These are phyloP conservation scores for Cyclostephanos tholiformis DNA, from an alignment of 108 stramenopile species.

Conservation along the genomic window DNA sequence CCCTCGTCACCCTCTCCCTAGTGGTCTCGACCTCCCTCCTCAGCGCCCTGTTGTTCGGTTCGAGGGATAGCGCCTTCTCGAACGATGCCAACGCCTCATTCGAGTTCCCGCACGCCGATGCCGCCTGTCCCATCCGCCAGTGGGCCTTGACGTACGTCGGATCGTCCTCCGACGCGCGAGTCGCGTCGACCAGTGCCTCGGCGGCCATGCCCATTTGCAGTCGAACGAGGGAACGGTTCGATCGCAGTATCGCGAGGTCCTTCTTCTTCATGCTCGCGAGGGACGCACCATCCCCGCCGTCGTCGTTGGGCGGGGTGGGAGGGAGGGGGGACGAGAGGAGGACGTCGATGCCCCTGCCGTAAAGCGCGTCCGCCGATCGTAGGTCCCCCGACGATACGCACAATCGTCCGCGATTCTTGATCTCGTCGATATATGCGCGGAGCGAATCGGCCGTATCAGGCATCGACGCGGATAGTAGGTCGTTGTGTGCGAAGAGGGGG, in stretches of 20 bases:
- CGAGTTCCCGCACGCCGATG: constrained; percentile 45
- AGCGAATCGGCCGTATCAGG: constrained; percentile 60
- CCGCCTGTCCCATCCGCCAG: constrained; percentile 80
- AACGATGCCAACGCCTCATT: constrained; percentile 64
- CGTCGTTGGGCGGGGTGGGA: constrained; percentile 6
- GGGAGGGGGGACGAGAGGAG: background rate
- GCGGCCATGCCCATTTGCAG: constrained; percentile 63
- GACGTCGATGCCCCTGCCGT: constrained; percentile 71
- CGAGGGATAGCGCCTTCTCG: constrained; percentile 58
- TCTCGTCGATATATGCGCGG: constrained; percentile 69
- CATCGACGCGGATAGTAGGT: constrained; percentile 63
- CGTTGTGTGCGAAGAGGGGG: constrained; percentile 49
- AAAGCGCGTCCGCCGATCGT: constrained; percentile 72
- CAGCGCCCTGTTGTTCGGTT: constrained; percentile 76
- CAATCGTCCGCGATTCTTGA: constrained; percentile 72
- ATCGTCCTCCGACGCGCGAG: constrained; percentile 56
- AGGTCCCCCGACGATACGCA: constrained; percentile 65
- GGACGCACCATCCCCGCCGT: background rate
- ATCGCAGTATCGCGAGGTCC: constrained; percentile 61
- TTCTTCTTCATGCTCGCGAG: constrained; percentile 6
- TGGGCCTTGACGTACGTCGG: constrained; percentile 76
- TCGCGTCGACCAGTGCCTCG: constrained; percentile 59
- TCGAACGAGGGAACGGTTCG: constrained; percentile 73
- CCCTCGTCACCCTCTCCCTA: constrained; percentile 58
- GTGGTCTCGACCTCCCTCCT: constrained; percentile 59